Percentiles rank a stretch among this genome's conserved stretches.
phyloP scores from a whole-genome alignment of 441 rosid genomes.

The Raphanus hybrid region DNA sequence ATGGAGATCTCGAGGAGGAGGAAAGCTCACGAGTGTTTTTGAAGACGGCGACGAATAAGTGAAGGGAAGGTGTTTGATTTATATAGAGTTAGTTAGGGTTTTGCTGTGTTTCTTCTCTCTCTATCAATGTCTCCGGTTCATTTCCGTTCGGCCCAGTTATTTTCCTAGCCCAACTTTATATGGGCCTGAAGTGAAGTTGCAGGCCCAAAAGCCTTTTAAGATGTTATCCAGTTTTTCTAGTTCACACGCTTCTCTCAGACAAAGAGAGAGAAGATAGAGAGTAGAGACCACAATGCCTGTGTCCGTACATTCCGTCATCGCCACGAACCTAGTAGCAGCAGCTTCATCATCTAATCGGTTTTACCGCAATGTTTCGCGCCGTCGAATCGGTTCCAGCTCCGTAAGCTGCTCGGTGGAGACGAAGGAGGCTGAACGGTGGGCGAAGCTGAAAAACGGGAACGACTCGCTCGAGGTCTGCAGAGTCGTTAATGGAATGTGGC shows the following conservation, averaged over 20 bases:
- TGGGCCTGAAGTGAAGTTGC: background rate
- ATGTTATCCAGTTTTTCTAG: slow-evolving; percentile 5
- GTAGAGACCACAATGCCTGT: slow-evolving; percentile 46
- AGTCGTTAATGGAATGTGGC: slow-evolving; percentile 95
- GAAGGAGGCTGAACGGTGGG: slow-evolving; percentile 47
- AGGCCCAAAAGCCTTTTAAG: background rate
- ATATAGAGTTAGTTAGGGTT: slow-evolving; percentile 5
- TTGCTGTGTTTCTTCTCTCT: background rate
- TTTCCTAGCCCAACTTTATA: background rate
- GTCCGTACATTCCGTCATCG: slow-evolving; percentile 42
- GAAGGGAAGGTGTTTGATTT: background rate
- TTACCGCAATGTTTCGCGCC: slow-evolving; percentile 34
- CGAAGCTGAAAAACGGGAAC: slow-evolving; percentile 65
- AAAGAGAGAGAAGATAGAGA: slow-evolving; percentile 9
- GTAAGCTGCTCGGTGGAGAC: slow-evolving; percentile 54
- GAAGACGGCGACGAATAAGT: background rate
- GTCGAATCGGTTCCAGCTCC: slow-evolving; percentile 32
- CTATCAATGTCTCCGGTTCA: background rate
- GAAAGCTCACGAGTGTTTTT: background rate
- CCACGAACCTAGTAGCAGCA: slow-evolving; percentile 25
- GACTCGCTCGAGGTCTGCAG: slow-evolving; percentile 82
- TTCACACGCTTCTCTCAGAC: background rate
- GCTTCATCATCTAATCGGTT: slow-evolving; percentile 23
- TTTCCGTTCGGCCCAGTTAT: background rate
- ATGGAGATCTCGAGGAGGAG: background rate